Evolutionary conservation across 495 filamentous ascomycete species (phyloP), one percentile per base, ranked within the genome.

Genomic region (Aspergillus taichungensis): DNA sequence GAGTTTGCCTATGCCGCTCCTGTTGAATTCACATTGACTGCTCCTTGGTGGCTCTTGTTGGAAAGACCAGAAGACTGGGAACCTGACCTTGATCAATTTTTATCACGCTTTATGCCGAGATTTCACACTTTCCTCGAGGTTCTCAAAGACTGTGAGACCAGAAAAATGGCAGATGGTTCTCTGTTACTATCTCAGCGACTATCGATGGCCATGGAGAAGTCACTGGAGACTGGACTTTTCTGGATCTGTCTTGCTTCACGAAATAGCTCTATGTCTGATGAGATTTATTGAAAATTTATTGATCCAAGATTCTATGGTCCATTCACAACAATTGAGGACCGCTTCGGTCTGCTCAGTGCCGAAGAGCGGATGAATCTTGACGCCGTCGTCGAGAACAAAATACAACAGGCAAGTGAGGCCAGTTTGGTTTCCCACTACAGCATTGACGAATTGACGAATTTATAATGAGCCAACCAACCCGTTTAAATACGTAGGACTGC

Each of bases 11-110:
- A 71, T 40, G 57, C 51, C 13, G 67, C 56, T n/a, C 67, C 62
- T 10, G 50, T 57, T 11, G 57, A 70, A 41, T 71, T 74, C 48
- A 47, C 52, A 24, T 52, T 59, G 31, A 60, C 61, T 41, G 60
- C 64, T 13, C 63, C 67, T 3, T 70, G 65, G 68, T 74, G 69
- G 67, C 59, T 71, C 10, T 55, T 72, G 6, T 42, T 72, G 3
- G 46, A 62, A 9, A 13, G 24, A 11, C 63, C 66, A 0, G 69
- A 71, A 14, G 46, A 45, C 8, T 72, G 64, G 67, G 37, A 45
- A n/a, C 13, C 29, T 27, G 62, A 61, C 29, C 52, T 70, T 11
- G 43, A 57, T 13, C 30, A 43, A 13, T 59, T 55, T 32, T 14
- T 55, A 24, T 6, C 6, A 13, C 49, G 52, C 9, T 64, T 33